phyloP scores from a whole-genome alignment of 257 asterid species.

The Forsythia suspensa region DNA sequence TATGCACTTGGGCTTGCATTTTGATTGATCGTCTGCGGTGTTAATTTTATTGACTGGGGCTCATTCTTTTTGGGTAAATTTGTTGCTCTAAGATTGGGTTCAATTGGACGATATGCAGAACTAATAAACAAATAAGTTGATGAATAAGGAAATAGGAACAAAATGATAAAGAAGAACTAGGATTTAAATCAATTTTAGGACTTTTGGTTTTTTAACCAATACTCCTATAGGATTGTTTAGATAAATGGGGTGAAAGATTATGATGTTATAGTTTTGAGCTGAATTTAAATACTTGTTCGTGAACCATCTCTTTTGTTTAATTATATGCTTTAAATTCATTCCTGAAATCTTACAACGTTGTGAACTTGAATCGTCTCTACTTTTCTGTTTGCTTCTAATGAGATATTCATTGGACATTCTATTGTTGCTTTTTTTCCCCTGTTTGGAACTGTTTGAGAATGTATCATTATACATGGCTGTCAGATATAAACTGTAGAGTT shows the following conservation, averaged over 20 bases:
- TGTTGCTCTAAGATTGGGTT: not conserved
- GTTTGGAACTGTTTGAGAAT: not conserved
- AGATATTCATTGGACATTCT: not conserved
- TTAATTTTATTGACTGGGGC: not conserved
- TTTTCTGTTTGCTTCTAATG: not conserved
- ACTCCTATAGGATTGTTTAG: not conserved
- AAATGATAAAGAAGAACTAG: not conserved
- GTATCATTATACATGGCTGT: not conserved
- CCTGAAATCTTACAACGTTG: not conserved
- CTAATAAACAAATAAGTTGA: not conserved
- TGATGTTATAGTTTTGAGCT: not conserved
- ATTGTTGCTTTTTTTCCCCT: not conserved
- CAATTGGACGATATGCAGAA: not conserved
- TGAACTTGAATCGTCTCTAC: slow-evolving; percentile 1
- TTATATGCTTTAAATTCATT: not conserved
- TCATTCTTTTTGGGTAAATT: not conserved
- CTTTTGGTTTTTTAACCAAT: not conserved
- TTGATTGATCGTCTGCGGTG: not conserved
- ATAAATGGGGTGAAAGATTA: not conserved
- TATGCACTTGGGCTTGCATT: not conserved
- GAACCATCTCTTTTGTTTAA: not conserved
- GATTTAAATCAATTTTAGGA: not conserved
- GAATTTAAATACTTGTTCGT: not conserved
- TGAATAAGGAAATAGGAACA: not conserved
- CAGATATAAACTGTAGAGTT: not conserved